Base-by-base conservation (phyloP, 1,284 basidiomycete genomes). In the Moesziomyces antarcticus region DNA sequence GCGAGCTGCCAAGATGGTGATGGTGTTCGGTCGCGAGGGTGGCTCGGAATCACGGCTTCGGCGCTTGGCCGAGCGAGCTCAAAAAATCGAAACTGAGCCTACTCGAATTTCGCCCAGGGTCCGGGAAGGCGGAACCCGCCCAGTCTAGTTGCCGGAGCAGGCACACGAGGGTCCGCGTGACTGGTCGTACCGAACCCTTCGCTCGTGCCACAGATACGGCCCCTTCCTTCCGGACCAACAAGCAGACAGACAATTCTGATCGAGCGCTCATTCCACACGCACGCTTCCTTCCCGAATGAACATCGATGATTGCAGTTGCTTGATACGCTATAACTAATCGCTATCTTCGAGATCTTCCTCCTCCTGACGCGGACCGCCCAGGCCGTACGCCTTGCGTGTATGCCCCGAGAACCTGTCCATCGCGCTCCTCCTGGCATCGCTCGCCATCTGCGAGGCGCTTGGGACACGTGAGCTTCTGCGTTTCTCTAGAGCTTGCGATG, bases 291-390 rank as follows among this genome's bases (percentile, higher is more conserved):
- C 1, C 1, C 3, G 10, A 33, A 33, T 2, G 10, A 33, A 33
- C 10, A 3, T 8, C 49, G 50, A 33, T 16, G 22, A 27, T 5
- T 27, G 25, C 25, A 27, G 25, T 7, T 27, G 3, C 25, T 27
- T 8, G 25, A 6, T 27, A 27, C 25, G 25, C 25, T 27, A 7
- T 0, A 27, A 7, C 25, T 27, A 73, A 33, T 73, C 71, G 47
- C 71, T 73, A 13, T 73, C 71, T 22, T 73, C 71, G 45, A 73
- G 35, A 37, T 73, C 71, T 35, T 73, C 71, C 33, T 73, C 71
- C 44, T 73, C 71, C 56, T 69, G 60, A 5, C 71, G 47, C 9
- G 71, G 71, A 14, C 71, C 71, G 18, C 71, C 71, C 3, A 73
- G 46, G n/a, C 71, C 71, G 25, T 73, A 73, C 1, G 54, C 58